Percentiles rank a stretch among this genome's conserved stretches.
Evolutionary conservation across 2,329 filamentous ascomycete species (phyloP).

Genomic region (Epichloe gansuensis): DNA sequence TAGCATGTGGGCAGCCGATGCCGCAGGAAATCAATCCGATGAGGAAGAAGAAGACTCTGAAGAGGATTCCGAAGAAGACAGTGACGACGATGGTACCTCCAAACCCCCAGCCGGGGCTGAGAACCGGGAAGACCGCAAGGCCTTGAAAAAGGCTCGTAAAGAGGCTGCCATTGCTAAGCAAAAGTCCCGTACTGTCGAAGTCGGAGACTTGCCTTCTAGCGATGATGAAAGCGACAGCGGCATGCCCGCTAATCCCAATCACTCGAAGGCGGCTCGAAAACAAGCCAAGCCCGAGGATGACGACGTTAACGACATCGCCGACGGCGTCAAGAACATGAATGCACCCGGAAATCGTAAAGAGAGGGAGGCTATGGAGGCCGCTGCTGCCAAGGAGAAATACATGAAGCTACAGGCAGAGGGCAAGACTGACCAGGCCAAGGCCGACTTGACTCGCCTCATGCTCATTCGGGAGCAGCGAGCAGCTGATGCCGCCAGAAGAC

Average conservation of each 20-base stretch:
- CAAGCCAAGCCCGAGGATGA: constrained; percentile 30
- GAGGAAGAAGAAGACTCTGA: constrained; percentile 41
- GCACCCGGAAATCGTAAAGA: constrained; percentile 38
- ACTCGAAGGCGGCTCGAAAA: constrained; percentile 60
- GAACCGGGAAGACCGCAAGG: constrained; percentile 77
- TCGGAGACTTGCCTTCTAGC: constrained; percentile 74
- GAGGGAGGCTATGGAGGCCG: constrained; percentile 68
- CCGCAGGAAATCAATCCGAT: constrained; percentile 39
- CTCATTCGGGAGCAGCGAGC: constrained; percentile 78
- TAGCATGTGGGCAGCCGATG: constrained; percentile 69
- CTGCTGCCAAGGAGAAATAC: constrained; percentile 79
- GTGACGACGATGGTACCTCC: constrained; percentile 30
- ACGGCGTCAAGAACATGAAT: constrained; percentile 42
- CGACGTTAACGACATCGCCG: constrained; percentile 36
- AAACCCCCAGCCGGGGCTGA: constrained; percentile 31
- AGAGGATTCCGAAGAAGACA: constrained; percentile 40
- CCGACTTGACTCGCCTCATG: constrained; percentile 71
- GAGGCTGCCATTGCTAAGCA: constrained; percentile 72
- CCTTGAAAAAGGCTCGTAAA: constrained; percentile 81
- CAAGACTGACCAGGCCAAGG: constrained; percentile 91
- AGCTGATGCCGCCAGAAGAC: constrained; percentile 68
- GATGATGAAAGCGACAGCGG: constrained; percentile 49
- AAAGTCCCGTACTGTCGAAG: constrained; percentile 57
- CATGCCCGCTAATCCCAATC: constrained; percentile 85
- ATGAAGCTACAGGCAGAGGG: constrained; percentile 85